Evolutionary conservation across 1,284 basidiomycete genomes (phyloP), one percentile per base, ranked within the genome.

Genomic region (Leccinum griseonigrum): DNA sequence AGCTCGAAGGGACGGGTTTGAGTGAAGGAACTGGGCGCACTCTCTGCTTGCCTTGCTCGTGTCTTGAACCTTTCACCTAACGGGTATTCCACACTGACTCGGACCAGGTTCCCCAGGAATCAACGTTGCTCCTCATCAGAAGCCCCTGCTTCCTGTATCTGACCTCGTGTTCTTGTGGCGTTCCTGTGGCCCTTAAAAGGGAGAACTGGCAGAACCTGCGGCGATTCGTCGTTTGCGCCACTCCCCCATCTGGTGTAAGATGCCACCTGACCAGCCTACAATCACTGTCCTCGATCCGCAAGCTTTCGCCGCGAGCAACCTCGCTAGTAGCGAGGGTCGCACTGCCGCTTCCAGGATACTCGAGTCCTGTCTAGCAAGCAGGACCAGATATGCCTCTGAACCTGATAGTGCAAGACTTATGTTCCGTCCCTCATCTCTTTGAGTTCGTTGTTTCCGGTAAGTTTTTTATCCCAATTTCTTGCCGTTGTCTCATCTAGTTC

Each of bases 11-110:
- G 2, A 86, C 90, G 1, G 95, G 96, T 1, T 77, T 98, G 65
- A 96, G 96, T 11, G 86, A 92, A 66, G 96, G 96, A 1, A 79
- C 84, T 1, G 95, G 96, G 1, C 80, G 81, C 22, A 26, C 22
- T 26, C 22, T 26, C 22, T 26, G 22, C 22, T 22, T 22, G 22
- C 22, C 22, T 26, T 26, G 22, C 22, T 26, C 2, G 22, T 26
- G 22, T 26, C 22, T 18, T 54, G 82, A 26, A 26, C 22, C 22
- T 26, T 26, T 26, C 22, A 26, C 22, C 22, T 3, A 26, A 26
- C 22, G 22, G 22, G 22, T 26, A 26, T 26, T 26, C 22, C 22
- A 26, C 22, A 26, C 3, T 26, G 22, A 22, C 22, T 22, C 22
- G 22, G 22, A 26, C 22, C 22, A 26, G 22, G 22, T 26, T 22